Evolutionary conservation across 1,139 yeast species (phyloP).

Genomic region (Komagataea norvegica): DNA sequence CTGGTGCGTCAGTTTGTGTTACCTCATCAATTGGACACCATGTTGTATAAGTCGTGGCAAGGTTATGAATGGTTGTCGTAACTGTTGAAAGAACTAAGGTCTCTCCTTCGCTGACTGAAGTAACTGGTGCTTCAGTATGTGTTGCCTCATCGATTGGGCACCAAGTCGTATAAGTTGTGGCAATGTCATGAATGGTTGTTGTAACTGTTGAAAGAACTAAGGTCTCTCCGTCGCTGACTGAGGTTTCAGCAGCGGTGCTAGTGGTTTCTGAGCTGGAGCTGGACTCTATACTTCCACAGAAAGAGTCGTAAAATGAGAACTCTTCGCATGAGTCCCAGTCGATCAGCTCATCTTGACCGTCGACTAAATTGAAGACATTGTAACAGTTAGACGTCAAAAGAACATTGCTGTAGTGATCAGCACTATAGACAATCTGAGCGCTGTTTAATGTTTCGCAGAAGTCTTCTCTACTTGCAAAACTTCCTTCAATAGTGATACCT

Average conservation of each 20-base stretch:
- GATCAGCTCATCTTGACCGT: slow-evolving; percentile 12
- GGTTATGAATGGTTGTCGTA: slow-evolving; percentile 15
- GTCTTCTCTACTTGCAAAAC: slow-evolving; percentile 11
- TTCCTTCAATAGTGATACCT: slow-evolving; percentile 19
- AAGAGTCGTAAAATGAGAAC: slow-evolving; percentile 20
- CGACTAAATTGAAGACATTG: slow-evolving; percentile 20
- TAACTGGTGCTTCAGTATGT: too few species aligned
- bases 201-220: slow-evolving; percentile 18
- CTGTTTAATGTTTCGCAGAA: slow-evolving; percentile 16
- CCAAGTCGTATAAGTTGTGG: slow-evolving; percentile 20
- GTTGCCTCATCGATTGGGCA: slow-evolving; percentile 17
- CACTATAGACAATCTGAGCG: slow-evolving; percentile 23
- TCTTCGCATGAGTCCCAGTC: slow-evolving; percentile 24
- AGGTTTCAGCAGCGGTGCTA: slow-evolving; percentile 7
- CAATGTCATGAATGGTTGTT: slow-evolving; percentile 13
- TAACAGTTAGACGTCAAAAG: slow-evolving; percentile 24
- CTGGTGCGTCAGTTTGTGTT: slow-evolving; percentile 1
- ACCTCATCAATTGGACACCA: slow-evolving; percentile 19
- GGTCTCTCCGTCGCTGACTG: slow-evolving; percentile 12
- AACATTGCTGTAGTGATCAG: slow-evolving; percentile 14
- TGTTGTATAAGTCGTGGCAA: slow-evolving; percentile 19
- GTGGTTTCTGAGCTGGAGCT: slow-evolving; percentile 1
- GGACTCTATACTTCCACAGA: slow-evolving; percentile 11
- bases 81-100: slow-evolving; percentile 17
- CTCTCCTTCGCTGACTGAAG: slow-evolving; percentile 10